Base-by-base conservation (phyloP, 2,329 filamentous ascomycete genomes). In the Dactylonectria macrodidyma region DNA sequence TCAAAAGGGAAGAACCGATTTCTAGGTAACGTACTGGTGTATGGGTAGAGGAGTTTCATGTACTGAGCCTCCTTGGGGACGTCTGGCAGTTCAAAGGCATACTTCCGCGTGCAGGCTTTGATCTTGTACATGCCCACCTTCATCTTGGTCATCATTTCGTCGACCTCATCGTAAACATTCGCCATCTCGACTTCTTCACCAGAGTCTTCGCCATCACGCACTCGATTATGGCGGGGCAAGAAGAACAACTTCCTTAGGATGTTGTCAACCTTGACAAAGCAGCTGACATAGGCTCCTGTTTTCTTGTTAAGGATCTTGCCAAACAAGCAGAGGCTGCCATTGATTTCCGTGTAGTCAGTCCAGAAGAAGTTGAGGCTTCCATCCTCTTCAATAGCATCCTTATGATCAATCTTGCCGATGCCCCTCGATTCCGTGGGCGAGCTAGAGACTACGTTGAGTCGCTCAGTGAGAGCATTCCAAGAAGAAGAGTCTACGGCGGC, bases 221-320 rank as follows among this genome's bases (percentile, higher is more conserved):
- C 66, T 10, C 86, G 85, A 47, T 84, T 83, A 73, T 94, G 86
- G 50, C 96, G 92, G 6, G 96, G 96, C 46, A 99, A 85, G 78
- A 99, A 99, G 81, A 92, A 99, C 0, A 99, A 87, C 78, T 97
- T 98, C 67, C 96, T 90, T 61, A 97, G 81, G 67, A 99, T 93
- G 73, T 98, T 98, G 84, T 99, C 95, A 22, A 99, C 86, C 81
- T 98, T 98, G 80, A 98, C 89, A 76, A 99, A 98, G 76, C 95
- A 97, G 82, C 96, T 99, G 67, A 95, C 92, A 78, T 93, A 95
- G 50, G 86, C 85, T 59, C 89, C 91, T 1, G 90, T 93, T 75
- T 91, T 92, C 81, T 95, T 97, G 83, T 98, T 95, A 75, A 95
- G 90, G 26, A 98, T 95, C 79, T 99, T 99, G 71, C 96, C 96